Evolutionary conservation across 768 basidiomycete species (phyloP), one percentile per base, ranked within the genome.

Genomic region (Phylloporus sp.): DNA sequence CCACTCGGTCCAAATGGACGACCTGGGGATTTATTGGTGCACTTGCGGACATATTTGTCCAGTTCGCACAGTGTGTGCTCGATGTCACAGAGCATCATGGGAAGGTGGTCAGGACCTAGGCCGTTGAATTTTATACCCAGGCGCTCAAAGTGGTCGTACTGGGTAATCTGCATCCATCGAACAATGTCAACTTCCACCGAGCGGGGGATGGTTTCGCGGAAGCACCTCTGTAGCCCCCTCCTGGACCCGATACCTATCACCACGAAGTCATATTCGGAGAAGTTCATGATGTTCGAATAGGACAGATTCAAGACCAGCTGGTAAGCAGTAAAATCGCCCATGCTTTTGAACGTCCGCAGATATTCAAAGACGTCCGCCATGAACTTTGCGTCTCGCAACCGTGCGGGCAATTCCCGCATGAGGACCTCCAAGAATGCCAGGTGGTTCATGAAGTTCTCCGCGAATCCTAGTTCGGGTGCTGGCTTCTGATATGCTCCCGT

Each of bases 61-160:
- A 84, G 72, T 60, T 90, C 88, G 66, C 88, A 90, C 14, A 90
- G 66, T 1, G 81, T 72, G 60, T 90, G 88, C 67, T 90, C 88
- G 43, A 90, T 69, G 60, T 90, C 88, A 29, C 80, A 78, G 39
- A 87, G 67, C 54, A 75, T 72, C 72, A 84, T 78, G 7, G 77
- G 76, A 11, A 77, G 68, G 14, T 59, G 54, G 4, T 72, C 49
- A 0, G 74, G 71, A 15, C 81, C 79, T 10, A 84, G 66, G 15
- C 75, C 76, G 0, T 72, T 66, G 52, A 82, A 80, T 0, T 67
- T 46, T 33, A 84, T 57, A 4, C 79, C 78, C 27, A 85, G 68
- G 14, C 82, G 77, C 36, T 71, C 58, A 57, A 86, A 88, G 46
- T 86, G 82, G 6, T 73, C 60, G 24, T 69, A 50, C 58, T 90